Percentiles rank a stretch among this genome's conserved stretches.
These are phyloP conservation scores for Caloboletus firmus DNA, from an alignment of 1,284 basidiomycete genomes.

Conservation along the genomic window DNA sequence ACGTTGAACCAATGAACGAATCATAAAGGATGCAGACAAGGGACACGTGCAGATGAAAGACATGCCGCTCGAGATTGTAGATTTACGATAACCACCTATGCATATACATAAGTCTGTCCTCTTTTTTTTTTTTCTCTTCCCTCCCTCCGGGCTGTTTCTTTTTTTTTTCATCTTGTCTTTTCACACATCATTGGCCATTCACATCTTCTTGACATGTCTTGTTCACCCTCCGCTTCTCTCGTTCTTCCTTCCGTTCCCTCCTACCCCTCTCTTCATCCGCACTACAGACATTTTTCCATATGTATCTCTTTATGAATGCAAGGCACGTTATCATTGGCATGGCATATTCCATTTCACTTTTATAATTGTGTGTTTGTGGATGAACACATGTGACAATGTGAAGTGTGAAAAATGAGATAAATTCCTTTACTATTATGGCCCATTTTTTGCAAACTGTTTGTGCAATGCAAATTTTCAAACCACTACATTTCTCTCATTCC, in stretches of 20 bases:
- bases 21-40: conserved; percentile 66
- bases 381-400: neutral
- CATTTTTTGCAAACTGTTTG: no score
- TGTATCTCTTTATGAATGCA: conserved; percentile 9
- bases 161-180: neutral
- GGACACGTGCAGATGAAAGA: conserved; percentile 80
- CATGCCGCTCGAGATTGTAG: conserved; percentile 67
- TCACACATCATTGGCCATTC: neutral
- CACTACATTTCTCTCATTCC: no score
- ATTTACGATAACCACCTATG: conserved; percentile 48
- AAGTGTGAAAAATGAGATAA: neutral
- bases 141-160: neutral
- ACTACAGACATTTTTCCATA: conserved; percentile 3
- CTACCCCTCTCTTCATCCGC: neutral
- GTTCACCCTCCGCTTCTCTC: neutral
- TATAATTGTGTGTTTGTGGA: neutral
- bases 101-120: neutral
- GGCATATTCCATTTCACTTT: conserved; percentile 1
- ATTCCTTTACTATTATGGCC: no score
- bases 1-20: neutral
- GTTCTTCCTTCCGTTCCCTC: neutral
- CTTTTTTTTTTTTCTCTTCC: no score
- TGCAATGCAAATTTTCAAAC: no score
- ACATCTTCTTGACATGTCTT: conserved; percentile 5
- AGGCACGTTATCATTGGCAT: conserved; percentile 6